Evolutionary conservation across 352 stramenopile species (phyloP).

Genomic region (Globisporangium spinosum): DNA sequence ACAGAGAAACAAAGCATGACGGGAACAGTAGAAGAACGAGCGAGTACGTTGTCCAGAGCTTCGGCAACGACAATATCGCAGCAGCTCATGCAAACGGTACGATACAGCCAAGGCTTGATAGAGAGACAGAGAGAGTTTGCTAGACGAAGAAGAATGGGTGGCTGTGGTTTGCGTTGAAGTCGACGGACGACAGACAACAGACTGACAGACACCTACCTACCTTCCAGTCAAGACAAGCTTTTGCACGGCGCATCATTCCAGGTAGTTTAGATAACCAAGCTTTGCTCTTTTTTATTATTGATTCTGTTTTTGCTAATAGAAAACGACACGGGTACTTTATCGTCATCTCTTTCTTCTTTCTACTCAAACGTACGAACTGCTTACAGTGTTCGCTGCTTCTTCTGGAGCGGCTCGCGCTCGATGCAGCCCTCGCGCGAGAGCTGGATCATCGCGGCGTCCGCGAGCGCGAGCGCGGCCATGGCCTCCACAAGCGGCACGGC

Average conservation of each 20-base stretch:
- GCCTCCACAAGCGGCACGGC: conserved; percentile 97
- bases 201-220: neutral
- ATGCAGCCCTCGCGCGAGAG: conserved; percentile 82
- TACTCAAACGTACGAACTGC: neutral
- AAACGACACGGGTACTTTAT: neutral
- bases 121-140: neutral
- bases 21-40: neutral
- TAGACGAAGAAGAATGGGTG: conserved; percentile 3
- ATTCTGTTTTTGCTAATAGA: conserved; percentile 8
- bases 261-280: conserved; percentile 6
- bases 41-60: neutral
- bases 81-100: neutral
- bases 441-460: conserved; percentile 96
- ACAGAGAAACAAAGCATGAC: neutral
- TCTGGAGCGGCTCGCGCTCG: conserved; percentile 40
- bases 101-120: neutral
- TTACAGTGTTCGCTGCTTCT: conserved; percentile 61
- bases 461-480: conserved; percentile 96
- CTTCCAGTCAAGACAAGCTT: neutral
- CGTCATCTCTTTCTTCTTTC: neutral
- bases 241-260: neutral
- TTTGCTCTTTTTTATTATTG: conserved; percentile 14
- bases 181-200: neutral
- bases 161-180: neutral
- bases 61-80: neutral